Percentiles rank a stretch among this genome's conserved stretches.
Conservation (phyloP, 257 asterid genomes). For the Catharanthus roseus region DNA sequence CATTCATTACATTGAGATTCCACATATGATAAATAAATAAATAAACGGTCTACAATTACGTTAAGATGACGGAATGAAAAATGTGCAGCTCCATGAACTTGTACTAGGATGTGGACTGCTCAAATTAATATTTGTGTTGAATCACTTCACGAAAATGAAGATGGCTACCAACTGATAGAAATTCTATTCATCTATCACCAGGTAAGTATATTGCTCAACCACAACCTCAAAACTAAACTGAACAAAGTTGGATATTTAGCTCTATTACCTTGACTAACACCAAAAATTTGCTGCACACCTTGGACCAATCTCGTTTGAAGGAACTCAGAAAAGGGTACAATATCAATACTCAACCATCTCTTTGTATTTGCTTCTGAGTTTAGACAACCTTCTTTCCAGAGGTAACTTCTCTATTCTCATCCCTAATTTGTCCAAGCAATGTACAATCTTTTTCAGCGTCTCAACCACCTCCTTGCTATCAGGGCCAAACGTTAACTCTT, state of each 20-base stretch:
- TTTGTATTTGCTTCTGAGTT: conserved; percentile 49
- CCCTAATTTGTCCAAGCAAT: conserved; percentile 63
- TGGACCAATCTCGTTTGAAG: not conserved
- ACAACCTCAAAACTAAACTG: not conserved
- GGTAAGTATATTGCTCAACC: not conserved
- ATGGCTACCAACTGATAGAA: not conserved
- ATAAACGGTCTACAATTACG: not conserved
- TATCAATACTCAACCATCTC: conserved; percentile 36
- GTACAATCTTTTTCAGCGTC: conserved; percentile 65
- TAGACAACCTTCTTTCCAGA: conserved; percentile 56
- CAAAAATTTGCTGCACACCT: not conserved
- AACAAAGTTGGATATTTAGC: not conserved
- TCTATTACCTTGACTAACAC: conserved; percentile 5
- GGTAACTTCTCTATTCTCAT: conserved; percentile 62
- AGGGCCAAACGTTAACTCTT: conserved; percentile 66
- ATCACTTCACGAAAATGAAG: not conserved
- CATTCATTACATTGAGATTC: too few species aligned
- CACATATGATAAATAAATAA: too few species aligned
- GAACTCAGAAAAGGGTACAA: not conserved
- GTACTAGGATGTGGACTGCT: too few species aligned
- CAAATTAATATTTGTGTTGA: not conserved
- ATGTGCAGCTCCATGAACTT: not conserved
- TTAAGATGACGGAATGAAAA: not conserved
- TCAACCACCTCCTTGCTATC: conserved; percentile 72
- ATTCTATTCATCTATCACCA: not conserved